Percentiles rank a stretch among this genome's conserved stretches.
Evolutionary conservation across 2,329 filamentous ascomycete genomes (phyloP).

Genomic region (Chaetomiaceae sp.): DNA sequence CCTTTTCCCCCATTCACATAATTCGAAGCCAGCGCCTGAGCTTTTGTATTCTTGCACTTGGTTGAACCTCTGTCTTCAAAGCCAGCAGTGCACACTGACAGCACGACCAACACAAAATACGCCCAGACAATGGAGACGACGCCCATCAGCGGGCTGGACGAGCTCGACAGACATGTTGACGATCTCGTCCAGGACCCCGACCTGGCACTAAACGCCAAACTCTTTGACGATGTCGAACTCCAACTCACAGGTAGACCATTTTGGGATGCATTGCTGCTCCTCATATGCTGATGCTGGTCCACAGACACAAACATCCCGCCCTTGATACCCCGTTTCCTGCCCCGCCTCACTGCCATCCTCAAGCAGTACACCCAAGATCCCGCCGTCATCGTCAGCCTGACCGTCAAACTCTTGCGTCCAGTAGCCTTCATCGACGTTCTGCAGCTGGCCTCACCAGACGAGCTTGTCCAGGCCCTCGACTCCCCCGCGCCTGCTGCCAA

Average conservation of each 20-base stretch:
- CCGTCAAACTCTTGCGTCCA: slow-evolving; percentile 50
- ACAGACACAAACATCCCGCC: slow-evolving; percentile 47
- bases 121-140: slow-evolving; percentile 34
- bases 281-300: neutral
- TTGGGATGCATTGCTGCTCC: neutral
- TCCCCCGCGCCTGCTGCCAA: slow-evolving; percentile 52
- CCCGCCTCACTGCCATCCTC: slow-evolving; percentile 48
- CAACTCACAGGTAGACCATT: slow-evolving; percentile 45
- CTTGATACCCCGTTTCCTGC: slow-evolving; percentile 48
- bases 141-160: slow-evolving; percentile 47
- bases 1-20: no score
- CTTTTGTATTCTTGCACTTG: no score
- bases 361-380: slow-evolving; percentile 46
- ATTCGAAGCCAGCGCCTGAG: no score
- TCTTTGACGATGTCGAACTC: slow-evolving; percentile 55
- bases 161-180: slow-evolving; percentile 49
- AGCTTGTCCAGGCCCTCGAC: slow-evolving; percentile 45
- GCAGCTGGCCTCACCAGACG: slow-evolving; percentile 44
- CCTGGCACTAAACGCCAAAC: slow-evolving; percentile 38
- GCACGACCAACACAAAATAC: neutral
- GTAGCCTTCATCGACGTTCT: slow-evolving; percentile 47
- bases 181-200: slow-evolving; percentile 40
- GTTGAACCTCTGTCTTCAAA: no score
- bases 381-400: slow-evolving; percentile 43
- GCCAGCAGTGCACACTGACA: neutral